A percentile compares a stretch with the other conserved stretches of the same genome.
Evolutionary conservation across 192 early-diverging fungal genomes (phyloP).

Genomic region (Mortierella claussenii): DNA sequence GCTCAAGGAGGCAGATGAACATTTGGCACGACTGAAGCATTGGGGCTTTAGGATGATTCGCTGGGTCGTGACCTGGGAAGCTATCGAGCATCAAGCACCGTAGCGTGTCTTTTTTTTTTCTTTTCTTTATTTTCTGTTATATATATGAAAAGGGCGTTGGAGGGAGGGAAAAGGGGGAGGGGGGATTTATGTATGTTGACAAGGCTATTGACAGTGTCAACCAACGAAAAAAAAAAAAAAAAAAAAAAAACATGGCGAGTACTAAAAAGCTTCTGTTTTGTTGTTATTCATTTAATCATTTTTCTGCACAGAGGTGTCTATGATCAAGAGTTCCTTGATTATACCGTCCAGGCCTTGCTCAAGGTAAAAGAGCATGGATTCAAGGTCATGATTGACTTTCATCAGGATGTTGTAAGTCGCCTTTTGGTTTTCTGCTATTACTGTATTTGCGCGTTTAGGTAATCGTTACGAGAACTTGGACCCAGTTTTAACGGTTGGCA

Average conservation of each 20-base stretch:
- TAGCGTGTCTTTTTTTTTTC: slow-evolving; percentile 26
- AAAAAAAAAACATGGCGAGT: too few relatives aligned
- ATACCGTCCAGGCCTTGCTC: slow-evolving; percentile 58
- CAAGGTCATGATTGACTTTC: slow-evolving; percentile 67
- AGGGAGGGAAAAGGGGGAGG: too few relatives aligned
- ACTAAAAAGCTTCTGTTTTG: neutral
- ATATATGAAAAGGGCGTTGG: too few relatives aligned
- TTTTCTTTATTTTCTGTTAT: neutral
- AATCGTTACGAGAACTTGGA: neutral
- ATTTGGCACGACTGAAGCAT: slow-evolving; percentile 66
- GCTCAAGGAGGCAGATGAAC: slow-evolving; percentile 74
- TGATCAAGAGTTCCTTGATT: slow-evolving; percentile 63
- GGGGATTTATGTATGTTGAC: too few relatives aligned
- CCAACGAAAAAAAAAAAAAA: too few relatives aligned
- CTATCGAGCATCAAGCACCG: slow-evolving; percentile 70
- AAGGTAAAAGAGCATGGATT: slow-evolving; percentile 57
- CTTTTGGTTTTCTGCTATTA: neutral
- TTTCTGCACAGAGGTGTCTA: slow-evolving; percentile 55
- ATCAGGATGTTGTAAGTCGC: slow-evolving; percentile 63
- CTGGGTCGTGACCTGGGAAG: slow-evolving; percentile 81
- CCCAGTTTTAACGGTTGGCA: too few relatives aligned
- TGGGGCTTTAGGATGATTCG: slow-evolving; percentile 83
- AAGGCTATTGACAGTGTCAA: too few relatives aligned
- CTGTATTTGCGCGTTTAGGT: neutral
- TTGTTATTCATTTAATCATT: neutral